Percentiles rank a stretch among this genome's conserved stretches.
These are phyloP conservation scores for Capsicum chinense DNA, from an alignment of 257 asterid species.

Conservation along the genomic window DNA sequence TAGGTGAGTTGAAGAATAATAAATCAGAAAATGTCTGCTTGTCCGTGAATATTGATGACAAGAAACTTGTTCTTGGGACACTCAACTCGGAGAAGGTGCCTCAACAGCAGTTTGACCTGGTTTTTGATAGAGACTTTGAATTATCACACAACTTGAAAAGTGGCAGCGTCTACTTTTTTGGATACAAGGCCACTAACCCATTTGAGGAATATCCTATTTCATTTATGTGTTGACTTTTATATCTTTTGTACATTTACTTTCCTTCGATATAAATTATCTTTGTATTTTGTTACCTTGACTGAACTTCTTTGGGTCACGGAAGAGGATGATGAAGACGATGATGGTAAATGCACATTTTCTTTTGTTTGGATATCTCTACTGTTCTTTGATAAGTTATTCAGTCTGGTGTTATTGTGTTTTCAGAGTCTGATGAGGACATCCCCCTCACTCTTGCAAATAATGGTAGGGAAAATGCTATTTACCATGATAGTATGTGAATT, in stretches of 20 bases:
- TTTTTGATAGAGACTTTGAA: conserved; percentile 33
- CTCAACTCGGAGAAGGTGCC: conserved; percentile 34
- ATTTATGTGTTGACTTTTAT: neutral
- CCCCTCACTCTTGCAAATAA: neutral
- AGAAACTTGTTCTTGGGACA: conserved; percentile 36
- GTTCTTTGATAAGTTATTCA: neutral
- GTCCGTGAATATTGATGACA: conserved; percentile 28
- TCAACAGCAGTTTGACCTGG: conserved; percentile 38
- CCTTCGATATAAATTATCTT: neutral
- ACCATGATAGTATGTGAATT: neutral
- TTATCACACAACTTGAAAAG: conserved; percentile 37
- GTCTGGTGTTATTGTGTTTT: conserved; percentile 9
- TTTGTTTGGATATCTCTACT: neutral
- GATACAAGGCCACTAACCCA: conserved; percentile 27
- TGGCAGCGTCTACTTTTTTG: conserved; percentile 37
- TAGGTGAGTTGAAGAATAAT: conserved; percentile 33
- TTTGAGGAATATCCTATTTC: conserved; percentile 21
- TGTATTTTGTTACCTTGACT: conserved; percentile 29
- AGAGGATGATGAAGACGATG: conserved; percentile 25
- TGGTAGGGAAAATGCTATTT: neutral
- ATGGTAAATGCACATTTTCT: conserved; percentile 20
- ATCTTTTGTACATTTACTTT: neutral
- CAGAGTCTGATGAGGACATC: conserved; percentile 26
- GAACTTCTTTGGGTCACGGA: conserved; percentile 13
- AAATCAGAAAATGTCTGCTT: conserved; percentile 32